Evolutionary conservation across 441 rosid genomes (phyloP).

Genomic region (Oxalis stricta): DNA sequence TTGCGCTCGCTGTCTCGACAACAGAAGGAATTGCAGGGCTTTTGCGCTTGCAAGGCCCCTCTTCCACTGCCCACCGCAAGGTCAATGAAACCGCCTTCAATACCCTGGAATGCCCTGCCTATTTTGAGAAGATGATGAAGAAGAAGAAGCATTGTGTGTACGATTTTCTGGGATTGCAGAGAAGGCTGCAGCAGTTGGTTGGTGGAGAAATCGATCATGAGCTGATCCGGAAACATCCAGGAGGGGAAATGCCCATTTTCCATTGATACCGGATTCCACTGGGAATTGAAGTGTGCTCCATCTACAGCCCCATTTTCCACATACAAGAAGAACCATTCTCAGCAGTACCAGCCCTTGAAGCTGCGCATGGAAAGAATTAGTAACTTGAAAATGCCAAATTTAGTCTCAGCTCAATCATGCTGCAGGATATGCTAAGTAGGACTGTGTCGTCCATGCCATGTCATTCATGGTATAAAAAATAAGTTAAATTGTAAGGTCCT

Average conservation of each 20-base stretch:
- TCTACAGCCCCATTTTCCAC: slow-evolving; percentile 37
- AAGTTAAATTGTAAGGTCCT: too few relatives aligned
- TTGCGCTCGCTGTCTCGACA: slow-evolving; percentile 64
- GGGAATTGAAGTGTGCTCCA: slow-evolving; percentile 44
- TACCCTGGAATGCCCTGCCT: slow-evolving; percentile 34
- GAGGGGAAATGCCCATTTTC: slow-evolving; percentile 46
- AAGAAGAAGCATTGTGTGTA: slow-evolving; percentile 41
- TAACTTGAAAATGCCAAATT: slow-evolving; percentile 3
- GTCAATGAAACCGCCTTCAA: slow-evolving; percentile 45
- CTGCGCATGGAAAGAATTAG: slow-evolving; percentile 8
- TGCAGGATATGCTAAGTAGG: neutral
- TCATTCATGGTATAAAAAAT: too few relatives aligned
- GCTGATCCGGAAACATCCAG: slow-evolving; percentile 39
- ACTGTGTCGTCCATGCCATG: too few relatives aligned
- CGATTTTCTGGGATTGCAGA: slow-evolving; percentile 38
- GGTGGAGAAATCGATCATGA: slow-evolving; percentile 35
- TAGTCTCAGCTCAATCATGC: neutral
- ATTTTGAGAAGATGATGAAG: slow-evolving; percentile 59
- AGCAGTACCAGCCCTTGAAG: slow-evolving; percentile 40
- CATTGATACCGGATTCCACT: slow-evolving; percentile 49
- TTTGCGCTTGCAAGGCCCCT: slow-evolving; percentile 66
- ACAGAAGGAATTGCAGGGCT: slow-evolving; percentile 48
- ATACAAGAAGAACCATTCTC: slow-evolving; percentile 40
- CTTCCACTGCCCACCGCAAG: slow-evolving; percentile 36
- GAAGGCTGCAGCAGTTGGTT: slow-evolving; percentile 30